Conservation (phyloP, 83 land plant species). For the Isoetes engelmannii region DNA sequence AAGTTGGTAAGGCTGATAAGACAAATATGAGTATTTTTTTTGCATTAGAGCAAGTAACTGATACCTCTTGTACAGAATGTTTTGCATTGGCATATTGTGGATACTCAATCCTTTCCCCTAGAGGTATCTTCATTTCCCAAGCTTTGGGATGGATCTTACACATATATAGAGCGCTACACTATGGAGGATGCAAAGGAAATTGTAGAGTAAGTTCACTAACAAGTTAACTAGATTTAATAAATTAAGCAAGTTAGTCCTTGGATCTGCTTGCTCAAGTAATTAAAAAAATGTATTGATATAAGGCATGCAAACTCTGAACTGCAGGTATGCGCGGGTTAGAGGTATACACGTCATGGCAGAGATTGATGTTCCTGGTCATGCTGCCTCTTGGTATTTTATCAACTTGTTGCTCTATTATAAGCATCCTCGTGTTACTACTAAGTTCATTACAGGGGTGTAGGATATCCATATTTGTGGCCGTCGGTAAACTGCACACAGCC, state of each 20-base stretch:
- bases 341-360: conserved; percentile 82
- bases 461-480: conserved; percentile 93
- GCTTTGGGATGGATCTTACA: conserved; percentile 86
- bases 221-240: not conserved
- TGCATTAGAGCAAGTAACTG: not conserved
- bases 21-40: not conserved
- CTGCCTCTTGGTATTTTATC: conserved; percentile 67
- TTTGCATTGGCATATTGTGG: conserved; percentile 95
- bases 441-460: conserved; percentile 61
- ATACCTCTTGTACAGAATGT: conserved; percentile 63
- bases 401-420: not conserved
- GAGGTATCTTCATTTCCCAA: conserved; percentile 84
- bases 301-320: not conserved
- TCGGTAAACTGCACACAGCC: conserved; percentile 67
- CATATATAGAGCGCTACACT: conserved; percentile 75
- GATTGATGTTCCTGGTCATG: conserved; percentile 91
- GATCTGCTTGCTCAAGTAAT: too few species aligned
- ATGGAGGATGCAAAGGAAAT: conserved; percentile 76
- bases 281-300: too few species aligned
- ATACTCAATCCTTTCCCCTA: conserved; percentile 82
- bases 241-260: not conserved
- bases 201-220: conserved; percentile 52
- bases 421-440: not conserved
- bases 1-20: conserved; percentile 59
- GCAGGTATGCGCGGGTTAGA: conserved; percentile 48